phyloP scores from a whole-genome alignment of 805 yeast species.

The Candida pseudofarinosa region DNA sequence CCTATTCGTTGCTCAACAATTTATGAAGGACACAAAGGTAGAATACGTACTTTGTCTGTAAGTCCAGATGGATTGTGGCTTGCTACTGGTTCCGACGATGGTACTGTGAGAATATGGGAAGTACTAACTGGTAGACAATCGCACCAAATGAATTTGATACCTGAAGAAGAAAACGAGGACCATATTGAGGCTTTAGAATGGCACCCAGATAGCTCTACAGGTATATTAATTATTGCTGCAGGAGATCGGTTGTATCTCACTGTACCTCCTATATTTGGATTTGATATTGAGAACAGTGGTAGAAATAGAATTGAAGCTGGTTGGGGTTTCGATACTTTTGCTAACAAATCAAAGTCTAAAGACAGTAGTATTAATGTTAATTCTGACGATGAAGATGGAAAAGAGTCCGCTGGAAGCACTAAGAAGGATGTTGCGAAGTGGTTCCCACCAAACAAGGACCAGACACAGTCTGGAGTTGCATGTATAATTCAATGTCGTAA shows the following conservation, averaged over 20 bases:
- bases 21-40: conserved; percentile 79
- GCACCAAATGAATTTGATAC: conserved; percentile 53
- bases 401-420: conserved; percentile 12
- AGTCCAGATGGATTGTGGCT: conserved; percentile 92
- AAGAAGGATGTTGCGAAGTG: conserved; percentile 68
- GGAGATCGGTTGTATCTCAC: conserved; percentile 76
- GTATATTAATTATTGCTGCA: conserved; percentile 79
- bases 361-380: conserved; percentile 32
- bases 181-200: conserved; percentile 79
- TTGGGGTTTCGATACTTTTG: conserved; percentile 77
- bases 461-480: conserved; percentile 60
- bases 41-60: conserved; percentile 74
- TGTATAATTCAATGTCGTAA: conserved; percentile 64
- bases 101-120: conserved; percentile 95
- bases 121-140: conserved; percentile 92
- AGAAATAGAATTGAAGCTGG: conserved; percentile 80
- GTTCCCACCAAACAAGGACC: conserved; percentile 70
- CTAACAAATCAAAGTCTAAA: conserved; percentile 44
- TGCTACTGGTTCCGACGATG: conserved; percentile 98
- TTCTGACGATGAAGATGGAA: conserved; percentile 36
- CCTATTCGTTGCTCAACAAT: conserved; percentile 86
- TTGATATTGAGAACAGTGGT: conserved; percentile 78
- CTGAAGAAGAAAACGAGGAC: conserved; percentile 61
- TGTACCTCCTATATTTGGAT: conserved; percentile 90
- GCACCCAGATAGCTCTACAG: conserved; percentile 76